phyloP scores from a whole-genome alignment of 768 basidiomycete species.

The Agrocybe praecox region DNA sequence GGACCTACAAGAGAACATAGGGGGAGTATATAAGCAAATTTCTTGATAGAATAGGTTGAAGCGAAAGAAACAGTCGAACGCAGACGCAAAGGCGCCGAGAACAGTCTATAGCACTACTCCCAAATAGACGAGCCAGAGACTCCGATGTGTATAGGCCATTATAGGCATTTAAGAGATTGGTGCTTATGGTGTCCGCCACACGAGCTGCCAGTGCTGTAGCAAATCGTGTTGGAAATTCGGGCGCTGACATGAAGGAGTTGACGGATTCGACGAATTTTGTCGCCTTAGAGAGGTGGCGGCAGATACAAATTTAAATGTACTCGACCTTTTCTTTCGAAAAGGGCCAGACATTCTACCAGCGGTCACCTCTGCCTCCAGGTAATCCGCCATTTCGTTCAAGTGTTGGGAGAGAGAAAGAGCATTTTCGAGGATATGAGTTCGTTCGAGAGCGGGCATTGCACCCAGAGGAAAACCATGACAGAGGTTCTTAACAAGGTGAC shows the following conservation, averaged over 20 bases:
- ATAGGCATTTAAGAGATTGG: too few species aligned
- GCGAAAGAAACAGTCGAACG: too few species aligned
- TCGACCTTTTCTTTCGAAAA: slow-evolving; percentile 16
- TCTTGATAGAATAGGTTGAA: too few species aligned
- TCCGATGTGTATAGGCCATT: too few species aligned
- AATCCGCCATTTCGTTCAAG: slow-evolving; percentile 12
- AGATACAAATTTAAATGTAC: slow-evolving; percentile 17
- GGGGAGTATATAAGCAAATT: too few species aligned
- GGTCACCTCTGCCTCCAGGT: slow-evolving; percentile 21
- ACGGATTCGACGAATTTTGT: not conserved
- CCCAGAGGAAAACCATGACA: slow-evolving; percentile 34
- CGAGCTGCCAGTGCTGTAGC: not conserved
- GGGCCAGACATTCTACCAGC: slow-evolving; percentile 27
- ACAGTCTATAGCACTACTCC: too few species aligned
- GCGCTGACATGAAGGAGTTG: not conserved
- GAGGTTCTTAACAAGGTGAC: slow-evolving; percentile 28
- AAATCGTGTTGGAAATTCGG: not conserved
- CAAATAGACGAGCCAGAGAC: too few species aligned
- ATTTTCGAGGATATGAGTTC: slow-evolving; percentile 22
- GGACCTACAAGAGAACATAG: not conserved
- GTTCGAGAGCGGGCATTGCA: slow-evolving; percentile 22
- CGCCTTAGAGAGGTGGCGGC: slow-evolving; percentile 16
- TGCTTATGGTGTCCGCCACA: not conserved
- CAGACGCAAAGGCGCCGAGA: too few species aligned
- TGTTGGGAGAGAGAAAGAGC: slow-evolving; percentile 12